phyloP scores from a whole-genome alignment of 2,329 filamentous ascomycete species.

The Cadophora gregata region DNA sequence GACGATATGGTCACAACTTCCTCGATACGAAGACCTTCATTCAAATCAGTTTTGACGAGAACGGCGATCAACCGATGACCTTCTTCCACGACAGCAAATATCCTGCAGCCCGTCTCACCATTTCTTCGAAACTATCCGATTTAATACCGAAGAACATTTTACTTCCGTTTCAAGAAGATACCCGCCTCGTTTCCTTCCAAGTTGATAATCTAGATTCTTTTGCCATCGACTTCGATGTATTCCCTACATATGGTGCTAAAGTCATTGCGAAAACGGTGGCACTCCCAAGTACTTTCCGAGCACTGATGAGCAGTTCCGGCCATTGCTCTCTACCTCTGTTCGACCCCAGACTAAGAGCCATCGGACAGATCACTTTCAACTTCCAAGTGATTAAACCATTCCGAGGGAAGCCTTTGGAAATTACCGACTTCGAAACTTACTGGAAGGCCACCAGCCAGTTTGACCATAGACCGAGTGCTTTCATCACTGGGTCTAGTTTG shows the following conservation, averaged over 20 bases:
- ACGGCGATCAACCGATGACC: slow-evolving; percentile 76
- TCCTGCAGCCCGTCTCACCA: slow-evolving; percentile 90
- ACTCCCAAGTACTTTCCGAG: slow-evolving; percentile 83
- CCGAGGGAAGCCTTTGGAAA: slow-evolving; percentile 88
- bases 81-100: slow-evolving; percentile 99
- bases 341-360: slow-evolving; percentile 87
- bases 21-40: slow-evolving; percentile 97
- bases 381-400: slow-evolving; percentile 98
- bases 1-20: slow-evolving; percentile 97
- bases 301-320: slow-evolving; percentile 75
- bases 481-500: slow-evolving; percentile 93
- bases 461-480: slow-evolving; percentile 81
- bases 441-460: slow-evolving; percentile 98
- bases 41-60: slow-evolving; percentile 85
- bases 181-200: slow-evolving; percentile 91
- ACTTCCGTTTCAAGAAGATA: slow-evolving; percentile 95
- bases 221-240: slow-evolving; percentile 95
- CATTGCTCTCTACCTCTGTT: slow-evolving; percentile 88
- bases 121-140: slow-evolving; percentile 95
- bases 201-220: slow-evolving; percentile 93
- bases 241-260: slow-evolving; percentile 95
- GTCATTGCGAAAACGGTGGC: slow-evolving; percentile 96
- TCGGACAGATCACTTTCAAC: slow-evolving; percentile 92
- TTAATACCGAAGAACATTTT: slow-evolving; percentile 96
- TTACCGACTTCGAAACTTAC: slow-evolving; percentile 97